Evolutionary conservation across 306 rosid species (phyloP), one percentile per base, ranked within the genome.

Genomic region (Chamaecrista fasciculata): DNA sequence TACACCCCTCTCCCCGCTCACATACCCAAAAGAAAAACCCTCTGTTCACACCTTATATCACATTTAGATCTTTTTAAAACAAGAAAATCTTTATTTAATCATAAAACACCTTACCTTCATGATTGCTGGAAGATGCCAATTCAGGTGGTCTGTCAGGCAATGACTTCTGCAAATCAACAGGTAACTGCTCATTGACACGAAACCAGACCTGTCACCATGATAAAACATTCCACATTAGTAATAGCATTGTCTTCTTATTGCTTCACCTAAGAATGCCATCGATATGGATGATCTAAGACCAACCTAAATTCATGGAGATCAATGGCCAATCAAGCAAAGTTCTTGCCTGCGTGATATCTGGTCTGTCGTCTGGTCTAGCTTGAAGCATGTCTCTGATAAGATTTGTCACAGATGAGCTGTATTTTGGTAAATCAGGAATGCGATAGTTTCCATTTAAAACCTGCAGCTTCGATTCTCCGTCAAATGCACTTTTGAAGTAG

Each of bases 271-370:
- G 70, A 79, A 81, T 82, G 81, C 87, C 74, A 71, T 78, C 69
- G 57, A 72, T 84, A 73, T 80, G 83, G 83, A 84, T 80, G 83
- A 87, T 94, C 96, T 94, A 88, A 81, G 87, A 90, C 98, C 87
- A 94, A 94, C 99, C 99, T 94, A 94, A 94, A 86, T 75, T 88
- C 90, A 93, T 88, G 96, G 96, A 88, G 95, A 90, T 91, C 95
- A 88, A 94, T 86, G 97, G 96, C 95, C 97, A 88, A 94, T 94
- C 97, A 88, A 94, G 97, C 95, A 94, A 94, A 94, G 96, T 86
- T 87, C 99, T 94, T 94, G 97, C 99, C 99, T 90, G 99, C 95
- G 96, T 91, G 99, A 94, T 90, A 79, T 94, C 99, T 76, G 99
- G 99, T 94, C 99, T 78, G 89, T 90, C 92, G 26, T 90, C 91